These are phyloP conservation scores for Macrolepiota albuminosa DNA, from an alignment of 768 basidiomycete genomes.

Conservation along the genomic window DNA sequence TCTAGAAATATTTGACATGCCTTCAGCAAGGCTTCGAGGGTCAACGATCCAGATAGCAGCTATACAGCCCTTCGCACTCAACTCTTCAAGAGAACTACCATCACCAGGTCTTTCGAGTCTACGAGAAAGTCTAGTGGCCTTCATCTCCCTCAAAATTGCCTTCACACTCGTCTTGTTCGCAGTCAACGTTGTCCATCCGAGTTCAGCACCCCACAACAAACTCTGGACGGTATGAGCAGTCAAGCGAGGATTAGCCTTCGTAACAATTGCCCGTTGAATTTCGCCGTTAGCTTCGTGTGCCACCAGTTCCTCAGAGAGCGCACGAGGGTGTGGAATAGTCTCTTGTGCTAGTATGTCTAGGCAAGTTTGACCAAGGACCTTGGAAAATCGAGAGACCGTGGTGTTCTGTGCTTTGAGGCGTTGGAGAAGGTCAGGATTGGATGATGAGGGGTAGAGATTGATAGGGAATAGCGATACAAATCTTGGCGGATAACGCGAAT, in stretches of 20 bases:
- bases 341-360: constrained; percentile 48
- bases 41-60: constrained; percentile 67
- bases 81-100: constrained; percentile 4
- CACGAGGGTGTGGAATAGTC: constrained; percentile 29
- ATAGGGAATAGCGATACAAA: constrained; percentile 60
- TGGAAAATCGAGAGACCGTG: constrained; percentile 35
- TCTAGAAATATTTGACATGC: constrained; percentile 23
- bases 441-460: constrained; percentile 37
- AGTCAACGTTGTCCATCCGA: constrained; percentile 84
- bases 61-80: constrained; percentile 11
- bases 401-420: constrained; percentile 2
- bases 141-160: constrained; percentile 68
- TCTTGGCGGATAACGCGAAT: constrained; percentile 50
- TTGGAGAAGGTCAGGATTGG: constrained; percentile 10
- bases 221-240: constrained; percentile 78
- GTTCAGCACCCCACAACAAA: constrained; percentile 60
- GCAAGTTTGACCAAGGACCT: constrained; percentile 47
- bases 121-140: constrained; percentile 29
- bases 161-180: constrained; percentile 78
- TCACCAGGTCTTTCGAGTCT: constrained; percentile 23
- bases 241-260: constrained; percentile 51
- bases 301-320: constrained; percentile 20
- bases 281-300: constrained; percentile 21
- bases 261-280: constrained; percentile 50
- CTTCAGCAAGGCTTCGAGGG: constrained; percentile 75